phyloP scores from a whole-genome alignment of 2,329 filamentous ascomycete genomes.

The Sclerotinia glacialis region DNA sequence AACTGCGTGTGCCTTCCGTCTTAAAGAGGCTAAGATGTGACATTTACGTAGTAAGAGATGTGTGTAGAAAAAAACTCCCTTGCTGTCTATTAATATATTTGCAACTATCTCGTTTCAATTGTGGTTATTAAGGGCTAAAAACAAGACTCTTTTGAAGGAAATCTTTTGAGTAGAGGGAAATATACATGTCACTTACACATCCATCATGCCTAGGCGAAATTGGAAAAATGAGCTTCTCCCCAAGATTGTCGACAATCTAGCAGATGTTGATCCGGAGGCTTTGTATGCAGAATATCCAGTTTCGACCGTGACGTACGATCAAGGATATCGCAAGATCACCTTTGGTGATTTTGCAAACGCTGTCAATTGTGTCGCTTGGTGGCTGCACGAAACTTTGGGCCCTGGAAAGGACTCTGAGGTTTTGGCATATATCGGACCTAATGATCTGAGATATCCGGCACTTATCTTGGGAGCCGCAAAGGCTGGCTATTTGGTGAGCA shows the following conservation, averaged over 20 bases:
- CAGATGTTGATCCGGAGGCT: background rate
- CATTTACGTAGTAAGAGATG: no score
- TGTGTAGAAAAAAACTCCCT: no score
- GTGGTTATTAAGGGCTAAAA: background rate
- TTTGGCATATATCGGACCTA: constrained; percentile 45
- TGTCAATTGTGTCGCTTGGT: constrained; percentile 27
- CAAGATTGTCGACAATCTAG: background rate
- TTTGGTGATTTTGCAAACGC: constrained; percentile 27
- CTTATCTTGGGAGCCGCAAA: constrained; percentile 7
- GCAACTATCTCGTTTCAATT: background rate
- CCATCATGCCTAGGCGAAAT: background rate
- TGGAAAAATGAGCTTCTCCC: background rate
- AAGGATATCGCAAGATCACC: constrained; percentile 23
- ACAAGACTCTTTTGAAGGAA: background rate
- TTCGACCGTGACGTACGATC: background rate
- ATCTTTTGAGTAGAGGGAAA: background rate
- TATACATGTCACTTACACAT: background rate
- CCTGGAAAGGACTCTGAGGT: constrained; percentile 38
- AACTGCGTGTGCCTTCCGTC: background rate
- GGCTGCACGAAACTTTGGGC: constrained; percentile 22
- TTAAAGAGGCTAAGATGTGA: background rate
- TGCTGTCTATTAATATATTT: no score
- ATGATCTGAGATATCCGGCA: constrained; percentile 14
- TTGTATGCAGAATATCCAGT: constrained; percentile 14
- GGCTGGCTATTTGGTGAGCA: constrained; percentile 10